Evolutionary conservation across 164 flowering plant species (phyloP).

Genomic region (Euptelea pleiosperma): DNA sequence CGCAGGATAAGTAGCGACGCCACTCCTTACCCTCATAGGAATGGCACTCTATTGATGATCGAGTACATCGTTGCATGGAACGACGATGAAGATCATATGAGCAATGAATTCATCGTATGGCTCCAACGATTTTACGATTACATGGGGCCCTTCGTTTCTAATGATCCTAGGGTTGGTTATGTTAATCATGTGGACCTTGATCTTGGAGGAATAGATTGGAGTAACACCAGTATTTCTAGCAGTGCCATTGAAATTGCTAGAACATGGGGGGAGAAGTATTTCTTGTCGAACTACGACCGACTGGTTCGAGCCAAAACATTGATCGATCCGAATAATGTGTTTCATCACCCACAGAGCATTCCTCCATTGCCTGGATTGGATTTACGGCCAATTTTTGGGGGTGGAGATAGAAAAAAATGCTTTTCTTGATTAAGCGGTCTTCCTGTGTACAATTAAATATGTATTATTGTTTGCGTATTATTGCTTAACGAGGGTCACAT

Average conservation of each 20-base stretch:
- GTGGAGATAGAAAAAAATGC: neutral
- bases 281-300: constrained; percentile 17
- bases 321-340: constrained; percentile 24
- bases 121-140: constrained; percentile 2
- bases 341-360: constrained; percentile 23
- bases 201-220: constrained; percentile 15
- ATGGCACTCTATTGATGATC: constrained; percentile 9
- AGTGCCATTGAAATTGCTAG: constrained; percentile 17
- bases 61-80: constrained; percentile 8
- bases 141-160: constrained; percentile 13
- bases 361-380: constrained; percentile 5
- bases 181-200: constrained; percentile 24
- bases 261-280: constrained; percentile 23
- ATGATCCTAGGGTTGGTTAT: constrained; percentile 17
- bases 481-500: too few species aligned
- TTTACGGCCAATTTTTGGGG: neutral
- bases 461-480: too few species aligned
- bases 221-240: neutral
- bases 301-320: constrained; percentile 19
- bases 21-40: constrained; percentile 10
- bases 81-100: constrained; percentile 1
- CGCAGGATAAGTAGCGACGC: constrained; percentile 2
- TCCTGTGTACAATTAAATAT: too few species aligned
- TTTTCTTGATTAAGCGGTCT: too few species aligned
- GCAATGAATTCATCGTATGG: constrained; percentile 11